Evolutionary conservation across 148 eudicot genomes (phyloP).

Genomic region (Spergularia marina): DNA sequence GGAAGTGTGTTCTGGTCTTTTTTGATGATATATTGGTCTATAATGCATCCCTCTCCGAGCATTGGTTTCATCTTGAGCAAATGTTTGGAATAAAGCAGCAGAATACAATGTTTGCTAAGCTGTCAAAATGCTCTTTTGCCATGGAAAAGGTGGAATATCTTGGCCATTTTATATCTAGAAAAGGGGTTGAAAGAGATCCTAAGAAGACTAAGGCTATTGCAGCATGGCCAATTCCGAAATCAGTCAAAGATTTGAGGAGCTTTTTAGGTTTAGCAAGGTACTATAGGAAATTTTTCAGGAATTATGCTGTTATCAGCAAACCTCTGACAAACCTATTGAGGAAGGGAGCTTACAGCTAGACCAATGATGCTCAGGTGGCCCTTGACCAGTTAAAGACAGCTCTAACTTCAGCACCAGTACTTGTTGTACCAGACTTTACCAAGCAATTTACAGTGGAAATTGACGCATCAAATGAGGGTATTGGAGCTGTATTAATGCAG

Average conservation of each 20-base stretch:
- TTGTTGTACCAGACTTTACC: neutral
- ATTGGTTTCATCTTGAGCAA: neutral
- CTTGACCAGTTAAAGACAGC: neutral
- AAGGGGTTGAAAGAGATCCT: neutral
- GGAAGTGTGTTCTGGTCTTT: conserved; percentile 8
- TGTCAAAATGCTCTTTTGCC: neutral
- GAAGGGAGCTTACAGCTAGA: neutral
- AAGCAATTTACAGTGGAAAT: neutral
- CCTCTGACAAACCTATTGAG: neutral
- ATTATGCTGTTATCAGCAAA: neutral
- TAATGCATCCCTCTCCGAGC: neutral
- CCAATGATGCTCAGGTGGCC: neutral
- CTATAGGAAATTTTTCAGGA: neutral
- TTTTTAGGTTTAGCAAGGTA: neutral
- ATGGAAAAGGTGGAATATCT: neutral
- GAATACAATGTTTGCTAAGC: neutral
- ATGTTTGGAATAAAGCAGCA: neutral
- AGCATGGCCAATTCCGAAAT: neutral
- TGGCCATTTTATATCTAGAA: neutral
- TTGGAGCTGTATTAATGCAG: neutral
- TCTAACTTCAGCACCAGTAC: neutral
- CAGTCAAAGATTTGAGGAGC: neutral
- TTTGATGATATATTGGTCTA: conserved; percentile 21
- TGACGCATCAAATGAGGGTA: neutral
- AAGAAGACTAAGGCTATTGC: neutral